Evolutionary conservation across 2,329 filamentous ascomycete species (phyloP), one percentile per base, ranked within the genome.

Genomic region (Fusarium albosuccineum): DNA sequence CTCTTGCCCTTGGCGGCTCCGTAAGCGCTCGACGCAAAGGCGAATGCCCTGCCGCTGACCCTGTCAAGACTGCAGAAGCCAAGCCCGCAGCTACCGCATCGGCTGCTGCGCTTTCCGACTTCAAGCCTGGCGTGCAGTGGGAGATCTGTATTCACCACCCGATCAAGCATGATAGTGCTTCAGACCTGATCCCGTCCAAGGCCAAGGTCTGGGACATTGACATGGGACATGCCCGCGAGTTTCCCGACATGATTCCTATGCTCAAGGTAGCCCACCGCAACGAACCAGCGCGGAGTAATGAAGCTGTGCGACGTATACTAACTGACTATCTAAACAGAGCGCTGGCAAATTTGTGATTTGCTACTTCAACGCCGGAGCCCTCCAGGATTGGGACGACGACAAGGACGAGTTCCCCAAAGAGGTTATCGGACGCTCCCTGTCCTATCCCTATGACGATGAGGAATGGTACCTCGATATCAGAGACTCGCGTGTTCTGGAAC

Each of bases 361-460:
- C 64, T 78, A 78, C 66, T 74, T 77, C 67, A 78, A 77, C 45
- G 71, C 71, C 14, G 74, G 76, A 37, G 76, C 76, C 10, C 55
- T 75, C 10, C 74, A 77, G 58, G 58, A 34, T 29, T 77, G 72
- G 72, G 74, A 77, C 42, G 49, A 67, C 2, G 74, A 76, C 53
- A 67, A 60, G 22, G 63, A 67, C 36, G 16, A 66, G 6, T 77
- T 77, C 50, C 70, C 73, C 33, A 37, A 66, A 4, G 62, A 46
- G 6, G 70, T 62, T 53, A 60, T 74, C 16, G 74, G 74, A 13
- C 74, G 66, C 27, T 55, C 69, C 6, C 66, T 76, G 17, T 66
- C 64, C 22, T 67, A 66, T 39, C 71, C 68, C 26, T 76, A 74
- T 52, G 67, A 65, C 3, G 64, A 67, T 17, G 72, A 73, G 39